These are phyloP conservation scores for Chrysanthemum lavandulifolium DNA, from an alignment of 129 eudicot genomes.

Conservation along the genomic window DNA sequence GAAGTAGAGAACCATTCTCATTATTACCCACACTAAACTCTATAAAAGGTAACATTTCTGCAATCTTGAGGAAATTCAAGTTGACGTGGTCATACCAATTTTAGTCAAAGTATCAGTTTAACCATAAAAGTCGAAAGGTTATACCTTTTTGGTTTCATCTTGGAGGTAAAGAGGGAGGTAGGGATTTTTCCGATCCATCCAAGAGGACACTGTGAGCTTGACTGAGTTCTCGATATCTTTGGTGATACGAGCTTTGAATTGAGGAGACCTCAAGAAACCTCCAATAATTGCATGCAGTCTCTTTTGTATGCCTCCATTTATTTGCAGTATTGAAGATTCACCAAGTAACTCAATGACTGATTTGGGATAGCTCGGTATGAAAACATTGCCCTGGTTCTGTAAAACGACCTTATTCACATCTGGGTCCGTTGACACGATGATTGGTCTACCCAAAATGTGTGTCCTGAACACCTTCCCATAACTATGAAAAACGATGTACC, in stretches of 20 bases:
- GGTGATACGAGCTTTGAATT: conserved; percentile 66
- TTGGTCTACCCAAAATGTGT: conserved; percentile 74
- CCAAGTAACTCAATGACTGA: conserved; percentile 81
- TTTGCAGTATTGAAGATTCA: conserved; percentile 68
- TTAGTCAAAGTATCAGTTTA: not conserved
- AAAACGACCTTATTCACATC: conserved; percentile 78
- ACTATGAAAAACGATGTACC: conserved; percentile 38
- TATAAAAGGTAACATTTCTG: not conserved
- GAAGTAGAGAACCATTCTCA: no score
- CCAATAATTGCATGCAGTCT: conserved; percentile 78
- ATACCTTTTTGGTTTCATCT: conserved; percentile 80
- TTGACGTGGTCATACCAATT: not conserved
- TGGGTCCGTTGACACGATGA: conserved; percentile 86
- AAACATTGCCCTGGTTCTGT: conserved; percentile 72
- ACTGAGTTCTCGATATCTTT: conserved; percentile 57
- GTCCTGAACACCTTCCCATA: conserved; percentile 91
- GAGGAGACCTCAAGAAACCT: conserved; percentile 74
- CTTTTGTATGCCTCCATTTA: conserved; percentile 73
- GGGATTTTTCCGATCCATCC: conserved; percentile 37
- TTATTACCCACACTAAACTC: not conserved
- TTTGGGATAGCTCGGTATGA: conserved; percentile 82
- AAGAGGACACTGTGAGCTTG: conserved; percentile 51
- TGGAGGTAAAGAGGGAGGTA: conserved; percentile 53
- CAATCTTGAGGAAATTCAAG: not conserved
- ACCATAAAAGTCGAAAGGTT: conserved; percentile 12